Evolutionary conservation across 2,329 filamentous ascomycete species (phyloP).

Genomic region (Aureobasidium sp.): DNA sequence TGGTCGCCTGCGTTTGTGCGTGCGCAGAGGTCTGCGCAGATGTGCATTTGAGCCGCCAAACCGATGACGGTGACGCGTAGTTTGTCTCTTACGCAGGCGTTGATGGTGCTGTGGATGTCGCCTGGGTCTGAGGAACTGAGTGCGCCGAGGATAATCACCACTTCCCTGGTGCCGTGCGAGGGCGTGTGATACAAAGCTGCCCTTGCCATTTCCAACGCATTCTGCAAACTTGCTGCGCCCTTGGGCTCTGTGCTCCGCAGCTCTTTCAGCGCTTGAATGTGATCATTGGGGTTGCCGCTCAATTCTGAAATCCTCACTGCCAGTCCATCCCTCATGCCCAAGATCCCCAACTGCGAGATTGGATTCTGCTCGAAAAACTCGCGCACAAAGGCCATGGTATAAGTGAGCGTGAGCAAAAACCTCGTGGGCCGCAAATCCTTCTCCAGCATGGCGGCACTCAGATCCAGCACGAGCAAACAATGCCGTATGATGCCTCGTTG

Average conservation of each 20-base stretch:
- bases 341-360: slow-evolving; percentile 86
- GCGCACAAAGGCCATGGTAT: slow-evolving; percentile 77
- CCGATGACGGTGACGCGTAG: slow-evolving; percentile 87
- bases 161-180: slow-evolving; percentile 85
- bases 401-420: slow-evolving; percentile 73
- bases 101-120: slow-evolving; percentile 88
- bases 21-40: slow-evolving; percentile 83
- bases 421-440: slow-evolving; percentile 89
- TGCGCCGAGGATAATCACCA: slow-evolving; percentile 86
- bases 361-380: slow-evolving; percentile 99
- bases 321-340: slow-evolving; percentile 89
- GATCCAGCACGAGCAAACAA: slow-evolving; percentile 80
- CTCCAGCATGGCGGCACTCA: slow-evolving; percentile 88
- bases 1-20: slow-evolving; percentile 78
- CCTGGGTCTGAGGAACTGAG: slow-evolving; percentile 86
- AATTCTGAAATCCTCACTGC: slow-evolving; percentile 81
- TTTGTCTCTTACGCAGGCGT: slow-evolving; percentile 67
- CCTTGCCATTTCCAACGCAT: slow-evolving; percentile 90
- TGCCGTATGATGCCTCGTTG: slow-evolving; percentile 98
- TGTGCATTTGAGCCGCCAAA: slow-evolving; percentile 82
- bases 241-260: slow-evolving; percentile 39
- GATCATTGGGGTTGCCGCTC: slow-evolving; percentile 83
- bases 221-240: slow-evolving; percentile 61
- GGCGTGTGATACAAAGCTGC: slow-evolving; percentile 90
- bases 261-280: slow-evolving; percentile 69